Conservation (phyloP, 1,284 basidiomycete species). For the Puccinia coronata region DNA sequence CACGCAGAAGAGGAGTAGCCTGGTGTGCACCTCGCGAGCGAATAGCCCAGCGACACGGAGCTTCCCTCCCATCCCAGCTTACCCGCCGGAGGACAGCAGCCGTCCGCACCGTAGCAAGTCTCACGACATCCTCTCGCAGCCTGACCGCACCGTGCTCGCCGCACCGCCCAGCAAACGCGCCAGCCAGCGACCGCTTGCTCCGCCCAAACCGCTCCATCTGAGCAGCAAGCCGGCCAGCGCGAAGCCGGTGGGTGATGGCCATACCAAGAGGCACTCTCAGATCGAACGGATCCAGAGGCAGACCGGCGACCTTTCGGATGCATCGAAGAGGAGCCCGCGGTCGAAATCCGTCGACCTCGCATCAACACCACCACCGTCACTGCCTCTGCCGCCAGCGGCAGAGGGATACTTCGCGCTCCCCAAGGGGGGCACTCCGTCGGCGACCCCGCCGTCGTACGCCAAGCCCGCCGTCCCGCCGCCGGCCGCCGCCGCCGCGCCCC, state of each 20-base stretch:
- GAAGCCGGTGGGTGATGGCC: neutral
- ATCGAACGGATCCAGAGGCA: neutral
- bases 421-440: neutral
- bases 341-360: neutral
- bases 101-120: neutral
- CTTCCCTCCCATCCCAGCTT: neutral
- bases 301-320: neutral
- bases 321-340: neutral
- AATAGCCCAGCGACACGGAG: neutral
- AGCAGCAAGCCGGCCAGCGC: neutral
- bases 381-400: neutral
- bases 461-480: neutral
- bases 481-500: neutral
- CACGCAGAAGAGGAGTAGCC: neutral
- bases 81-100: neutral
- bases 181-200: slow-evolving; percentile 13
- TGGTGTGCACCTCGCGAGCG: neutral
- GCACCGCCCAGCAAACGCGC: neutral
- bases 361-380: neutral
- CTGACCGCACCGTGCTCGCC: neutral
- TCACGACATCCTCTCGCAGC: neutral
- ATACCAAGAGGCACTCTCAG: neutral
- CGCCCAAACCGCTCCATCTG: slow-evolving; percentile 15
- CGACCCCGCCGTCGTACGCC: neutral
- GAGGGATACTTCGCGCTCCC: neutral